Percentiles rank a stretch among this genome's conserved stretches.
Conservation (phyloP, 768 basidiomycete species). For the Kwoniella dendrophila region DNA sequence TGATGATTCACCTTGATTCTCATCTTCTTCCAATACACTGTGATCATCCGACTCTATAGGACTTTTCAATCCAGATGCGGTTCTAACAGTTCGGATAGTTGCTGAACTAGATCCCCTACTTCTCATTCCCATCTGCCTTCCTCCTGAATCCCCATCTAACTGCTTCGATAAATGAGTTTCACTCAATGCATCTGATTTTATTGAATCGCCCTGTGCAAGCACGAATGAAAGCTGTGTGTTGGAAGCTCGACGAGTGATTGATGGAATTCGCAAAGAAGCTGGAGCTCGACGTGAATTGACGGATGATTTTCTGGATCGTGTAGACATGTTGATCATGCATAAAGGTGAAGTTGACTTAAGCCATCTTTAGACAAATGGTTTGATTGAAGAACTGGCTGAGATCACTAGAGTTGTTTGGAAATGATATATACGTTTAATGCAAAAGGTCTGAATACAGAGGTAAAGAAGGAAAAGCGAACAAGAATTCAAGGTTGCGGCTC, state of each 20-base stretch:
- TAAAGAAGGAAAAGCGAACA: too few relatives aligned
- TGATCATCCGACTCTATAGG: constrained; percentile 14
- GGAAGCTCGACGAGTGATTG: constrained; percentile 7
- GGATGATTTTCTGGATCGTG: constrained; percentile 25
- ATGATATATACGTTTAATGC: too few relatives aligned
- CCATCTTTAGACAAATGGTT: background rate
- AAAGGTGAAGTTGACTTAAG: background rate
- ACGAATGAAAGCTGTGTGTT: constrained; percentile 22
- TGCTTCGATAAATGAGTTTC: constrained; percentile 41
- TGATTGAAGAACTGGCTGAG: too few relatives aligned
- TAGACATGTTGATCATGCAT: background rate
- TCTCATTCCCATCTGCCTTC: constrained; percentile 42
- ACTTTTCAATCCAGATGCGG: constrained; percentile 20
- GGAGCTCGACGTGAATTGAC: constrained; percentile 15
- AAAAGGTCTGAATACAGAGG: background rate
- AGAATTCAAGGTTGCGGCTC: too few relatives aligned
- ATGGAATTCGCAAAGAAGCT: constrained; percentile 18
- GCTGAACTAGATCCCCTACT: constrained; percentile 39
- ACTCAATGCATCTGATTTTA: background rate
- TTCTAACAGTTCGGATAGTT: constrained; percentile 31
- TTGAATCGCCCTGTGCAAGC: constrained; percentile 18
- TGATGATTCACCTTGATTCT: constrained; percentile 12
- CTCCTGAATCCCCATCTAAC: constrained; percentile 45
- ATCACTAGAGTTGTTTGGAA: too few relatives aligned
- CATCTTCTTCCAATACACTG: constrained; percentile 33